Conservation (phyloP, 208 protist genomes). For the Hexamita inflata region DNA sequence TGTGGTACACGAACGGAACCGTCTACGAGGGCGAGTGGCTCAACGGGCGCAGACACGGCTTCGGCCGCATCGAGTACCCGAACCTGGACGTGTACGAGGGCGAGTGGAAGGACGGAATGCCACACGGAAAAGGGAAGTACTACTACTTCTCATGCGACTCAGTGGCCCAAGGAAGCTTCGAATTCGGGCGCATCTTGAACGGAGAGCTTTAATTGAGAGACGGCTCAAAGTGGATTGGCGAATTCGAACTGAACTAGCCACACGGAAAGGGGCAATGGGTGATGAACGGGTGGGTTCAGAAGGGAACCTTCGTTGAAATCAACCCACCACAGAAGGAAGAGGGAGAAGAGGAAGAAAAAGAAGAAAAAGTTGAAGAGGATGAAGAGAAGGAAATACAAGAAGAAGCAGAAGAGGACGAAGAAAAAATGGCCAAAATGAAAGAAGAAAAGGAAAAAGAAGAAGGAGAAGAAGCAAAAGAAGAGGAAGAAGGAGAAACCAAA, state of each 20-base stretch:
- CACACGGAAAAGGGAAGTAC: constrained; percentile 19
- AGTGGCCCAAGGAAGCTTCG: neutral
- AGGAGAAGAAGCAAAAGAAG: constrained; percentile 24
- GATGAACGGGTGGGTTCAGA: neutral
- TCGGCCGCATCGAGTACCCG: constrained; percentile 36
- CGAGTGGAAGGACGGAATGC: constrained; percentile 17
- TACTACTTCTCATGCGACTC: neutral
- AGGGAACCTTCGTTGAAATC: constrained; percentile 23
- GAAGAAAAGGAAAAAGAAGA: constrained; percentile 2
- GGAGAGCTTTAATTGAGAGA: constrained; percentile 7
- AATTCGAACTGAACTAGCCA: constrained; percentile 25
- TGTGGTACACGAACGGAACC: constrained; percentile 44
- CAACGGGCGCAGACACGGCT: constrained; percentile 28
- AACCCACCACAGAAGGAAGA: constrained; percentile 6
- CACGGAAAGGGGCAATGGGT: neutral
- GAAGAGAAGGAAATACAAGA: constrained; percentile 4
- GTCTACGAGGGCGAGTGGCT: constrained; percentile 44
- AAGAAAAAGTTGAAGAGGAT: constrained; percentile 18
- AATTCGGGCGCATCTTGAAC: constrained; percentile 3
- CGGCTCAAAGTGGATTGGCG: neutral
- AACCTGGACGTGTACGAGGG: constrained; percentile 30
- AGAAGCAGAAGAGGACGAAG: neutral
- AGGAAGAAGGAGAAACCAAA: constrained; percentile 5
- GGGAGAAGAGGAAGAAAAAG: constrained; percentile 19
- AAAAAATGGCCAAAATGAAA: no score